phyloP scores from a whole-genome alignment of 2,329 filamentous ascomycete genomes.

The Neopestalotiopsis clavispora region DNA sequence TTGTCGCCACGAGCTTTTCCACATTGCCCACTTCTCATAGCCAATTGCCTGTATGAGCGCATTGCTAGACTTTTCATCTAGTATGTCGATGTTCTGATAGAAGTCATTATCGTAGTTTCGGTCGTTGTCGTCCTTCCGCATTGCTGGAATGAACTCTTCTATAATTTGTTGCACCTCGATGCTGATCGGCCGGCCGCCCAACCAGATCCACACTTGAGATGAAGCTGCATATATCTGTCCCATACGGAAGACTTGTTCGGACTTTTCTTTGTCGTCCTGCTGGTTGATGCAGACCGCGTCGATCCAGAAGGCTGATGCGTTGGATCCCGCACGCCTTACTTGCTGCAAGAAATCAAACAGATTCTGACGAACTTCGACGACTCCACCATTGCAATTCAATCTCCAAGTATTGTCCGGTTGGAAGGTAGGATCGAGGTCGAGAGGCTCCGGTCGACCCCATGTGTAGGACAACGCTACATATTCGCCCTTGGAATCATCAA shows the following conservation, averaged over 20 bases:
- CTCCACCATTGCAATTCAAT: neutral
- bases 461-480: too few species aligned
- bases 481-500: too few species aligned
- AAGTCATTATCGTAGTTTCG: neutral
- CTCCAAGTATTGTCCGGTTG: neutral
- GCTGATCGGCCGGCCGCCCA: slow-evolving; percentile 28
- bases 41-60: neutral
- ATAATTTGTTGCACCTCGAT: slow-evolving; percentile 22
- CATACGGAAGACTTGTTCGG: slow-evolving; percentile 12
- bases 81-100: neutral
- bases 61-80: neutral
- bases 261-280: slow-evolving; percentile 11
- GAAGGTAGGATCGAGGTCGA: neutral
- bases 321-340: neutral
- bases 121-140: slow-evolving; percentile 3
- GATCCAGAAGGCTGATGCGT: slow-evolving; percentile 9
- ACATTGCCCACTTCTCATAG: neutral
- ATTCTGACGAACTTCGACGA: neutral
- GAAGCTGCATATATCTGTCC: slow-evolving; percentile 9
- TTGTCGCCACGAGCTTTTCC: neutral
- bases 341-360: neutral
- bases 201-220: slow-evolving; percentile 12
- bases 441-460: too few species aligned
- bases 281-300: slow-evolving; percentile 20
- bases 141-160: slow-evolving; percentile 36